Evolutionary conservation across 2,329 filamentous ascomycete species (phyloP).

Genomic region (Incumbomyces lentus): DNA sequence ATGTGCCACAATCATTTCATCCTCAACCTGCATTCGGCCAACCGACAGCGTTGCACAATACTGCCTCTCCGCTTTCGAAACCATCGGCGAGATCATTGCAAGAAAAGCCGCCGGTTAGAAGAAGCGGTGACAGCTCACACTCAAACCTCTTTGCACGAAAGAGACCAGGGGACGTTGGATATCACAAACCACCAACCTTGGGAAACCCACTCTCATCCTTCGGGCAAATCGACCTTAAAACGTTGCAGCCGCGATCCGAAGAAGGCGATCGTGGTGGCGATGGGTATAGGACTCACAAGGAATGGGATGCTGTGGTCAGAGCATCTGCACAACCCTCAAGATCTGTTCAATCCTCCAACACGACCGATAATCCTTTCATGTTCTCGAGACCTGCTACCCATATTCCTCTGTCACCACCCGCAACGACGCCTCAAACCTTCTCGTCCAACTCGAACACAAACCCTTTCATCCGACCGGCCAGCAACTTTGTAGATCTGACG

Average conservation of each 20-base stretch:
- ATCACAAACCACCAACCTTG: slow-evolving; percentile 4
- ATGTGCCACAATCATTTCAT: not conserved
- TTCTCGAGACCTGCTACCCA: slow-evolving; percentile 40
- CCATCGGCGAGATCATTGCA: slow-evolving; percentile 16
- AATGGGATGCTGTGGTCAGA: slow-evolving; percentile 3
- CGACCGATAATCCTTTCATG: slow-evolving; percentile 30
- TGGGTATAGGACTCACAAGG: slow-evolving; percentile 9
- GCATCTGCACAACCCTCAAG: slow-evolving; percentile 1
- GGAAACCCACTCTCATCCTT: slow-evolving; percentile 1
- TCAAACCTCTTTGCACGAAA: slow-evolving; percentile 17
- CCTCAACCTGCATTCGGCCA: slow-evolving; percentile 47
- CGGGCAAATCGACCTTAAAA: not conserved
- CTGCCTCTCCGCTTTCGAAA: slow-evolving; percentile 36
- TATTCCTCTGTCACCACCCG: slow-evolving; percentile 36
- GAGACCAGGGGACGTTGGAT: not conserved
- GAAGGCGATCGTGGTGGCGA: slow-evolving; percentile 10
- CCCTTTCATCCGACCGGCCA: slow-evolving; percentile 34
- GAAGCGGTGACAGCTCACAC: slow-evolving; percentile 14
- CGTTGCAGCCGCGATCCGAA: not conserved
- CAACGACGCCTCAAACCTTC: slow-evolving; percentile 43
- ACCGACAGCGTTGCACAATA: slow-evolving; percentile 43
- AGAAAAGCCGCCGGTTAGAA: slow-evolving; percentile 10
- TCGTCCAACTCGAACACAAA: slow-evolving; percentile 33
- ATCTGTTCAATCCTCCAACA: slow-evolving; percentile 18
- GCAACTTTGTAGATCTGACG: slow-evolving; percentile 41